Evolutionary conservation across 2,329 filamentous ascomycete species (phyloP).

Genomic region (Aspergillus fumigatus): DNA sequence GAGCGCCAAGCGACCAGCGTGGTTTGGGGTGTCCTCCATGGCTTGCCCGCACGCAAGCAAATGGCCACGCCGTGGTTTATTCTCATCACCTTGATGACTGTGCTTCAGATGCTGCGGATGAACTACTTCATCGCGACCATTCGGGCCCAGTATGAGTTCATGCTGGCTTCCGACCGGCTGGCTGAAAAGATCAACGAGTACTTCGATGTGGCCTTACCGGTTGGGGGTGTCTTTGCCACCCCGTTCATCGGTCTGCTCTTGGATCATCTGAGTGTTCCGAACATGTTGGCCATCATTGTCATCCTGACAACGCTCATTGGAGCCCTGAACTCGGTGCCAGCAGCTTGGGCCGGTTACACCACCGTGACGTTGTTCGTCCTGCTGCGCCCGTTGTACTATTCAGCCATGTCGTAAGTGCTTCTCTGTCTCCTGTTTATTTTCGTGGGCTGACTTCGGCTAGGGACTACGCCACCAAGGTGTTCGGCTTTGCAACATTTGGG

Average conservation of each 20-base stretch:
- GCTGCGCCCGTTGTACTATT: constrained; percentile 87
- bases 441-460: constrained; percentile 23
- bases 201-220: constrained; percentile 76
- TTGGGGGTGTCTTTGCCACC: constrained; percentile 75
- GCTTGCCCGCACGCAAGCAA: constrained; percentile 63
- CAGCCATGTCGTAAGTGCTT: constrained; percentile 63
- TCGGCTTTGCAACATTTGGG: constrained; percentile 86
- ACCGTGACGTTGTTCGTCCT: constrained; percentile 79
- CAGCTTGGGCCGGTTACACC: constrained; percentile 60
- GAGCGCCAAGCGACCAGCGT: constrained; percentile 65
- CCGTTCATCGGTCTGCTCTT: constrained; percentile 80
- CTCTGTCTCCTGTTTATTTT: constrained; percentile 3
- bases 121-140: constrained; percentile 93
- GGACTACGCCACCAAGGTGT: constrained; percentile 87
- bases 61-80: constrained; percentile 79
- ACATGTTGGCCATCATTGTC: constrained; percentile 67
- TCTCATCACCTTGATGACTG: constrained; percentile 78
- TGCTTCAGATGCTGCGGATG: constrained; percentile 73
- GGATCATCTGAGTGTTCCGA: constrained; percentile 69
- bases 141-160: constrained; percentile 72
- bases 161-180: constrained; percentile 59
- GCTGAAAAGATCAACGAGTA: constrained; percentile 73
- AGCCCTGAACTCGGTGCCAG: constrained; percentile 68
- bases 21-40: constrained; percentile 82
- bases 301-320: constrained; percentile 69